Evolutionary conservation across 2,329 filamentous ascomycete genomes (phyloP).

Genomic region (Aspergillus jensenii): DNA sequence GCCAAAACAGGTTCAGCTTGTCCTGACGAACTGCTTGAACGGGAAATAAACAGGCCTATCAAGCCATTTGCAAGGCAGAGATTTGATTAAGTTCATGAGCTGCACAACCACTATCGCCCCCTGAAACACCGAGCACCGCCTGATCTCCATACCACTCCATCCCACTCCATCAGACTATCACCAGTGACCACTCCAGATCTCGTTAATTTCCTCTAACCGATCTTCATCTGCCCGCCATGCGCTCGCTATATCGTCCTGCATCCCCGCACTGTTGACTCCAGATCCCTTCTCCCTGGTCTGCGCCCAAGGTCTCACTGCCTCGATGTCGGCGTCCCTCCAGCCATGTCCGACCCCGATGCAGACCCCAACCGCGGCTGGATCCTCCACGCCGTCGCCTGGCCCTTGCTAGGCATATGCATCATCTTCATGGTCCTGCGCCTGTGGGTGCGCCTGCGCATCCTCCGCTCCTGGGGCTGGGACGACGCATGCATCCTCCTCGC

Average conservation of each 20-base stretch:
- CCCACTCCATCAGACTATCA: no score
- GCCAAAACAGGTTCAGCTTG: no score
- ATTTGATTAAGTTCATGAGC: no score
- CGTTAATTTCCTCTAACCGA: not conserved
- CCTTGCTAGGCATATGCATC: conserved; percentile 5
- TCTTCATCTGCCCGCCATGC: not conserved
- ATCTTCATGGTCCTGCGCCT: conserved; percentile 2
- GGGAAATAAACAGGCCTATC: no score
- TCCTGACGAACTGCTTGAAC: no score
- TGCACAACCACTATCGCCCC: not conserved
- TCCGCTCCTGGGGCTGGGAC: conserved; percentile 13
- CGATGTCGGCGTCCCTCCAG: not conserved
- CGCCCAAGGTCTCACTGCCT: not conserved
- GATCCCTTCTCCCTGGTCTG: no score
- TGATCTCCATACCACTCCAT: no score
- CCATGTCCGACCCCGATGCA: not conserved
- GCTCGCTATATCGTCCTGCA: not conserved
- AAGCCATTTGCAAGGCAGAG: no score
- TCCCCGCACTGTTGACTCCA: not conserved
- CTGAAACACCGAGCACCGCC: not conserved
- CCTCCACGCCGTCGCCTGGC: conserved; percentile 12
- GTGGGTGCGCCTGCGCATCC: conserved; percentile 8
- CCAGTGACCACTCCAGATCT: not conserved
- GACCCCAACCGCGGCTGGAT: conserved; percentile 9
- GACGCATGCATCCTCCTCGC: conserved; percentile 13